These are phyloP conservation scores for Coemansia brasiliensis DNA, from an alignment of 192 early-diverging fungal genomes.

Conservation along the genomic window DNA sequence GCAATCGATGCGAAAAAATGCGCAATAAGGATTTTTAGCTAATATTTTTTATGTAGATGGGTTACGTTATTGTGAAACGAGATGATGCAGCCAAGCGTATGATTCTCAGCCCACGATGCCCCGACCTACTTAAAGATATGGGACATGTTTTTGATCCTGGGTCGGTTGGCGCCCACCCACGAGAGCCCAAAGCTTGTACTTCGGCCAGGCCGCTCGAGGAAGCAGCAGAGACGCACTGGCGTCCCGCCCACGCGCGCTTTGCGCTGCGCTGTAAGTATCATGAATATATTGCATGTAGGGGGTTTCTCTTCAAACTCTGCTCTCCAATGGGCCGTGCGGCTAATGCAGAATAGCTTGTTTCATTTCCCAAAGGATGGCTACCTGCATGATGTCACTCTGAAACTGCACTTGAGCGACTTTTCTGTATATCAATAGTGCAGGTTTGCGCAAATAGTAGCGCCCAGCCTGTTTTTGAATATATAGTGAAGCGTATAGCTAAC, in stretches of 20 bases:
- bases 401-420: constrained; percentile 1
- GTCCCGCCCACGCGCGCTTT: constrained; percentile 51
- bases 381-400: constrained; percentile 21
- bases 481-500: background rate
- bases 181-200: constrained; percentile 3
- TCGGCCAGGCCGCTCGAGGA: constrained; percentile 13
- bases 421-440: constrained; percentile 5
- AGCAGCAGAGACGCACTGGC: constrained; percentile 40
- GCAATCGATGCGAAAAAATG: background rate
- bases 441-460: constrained; percentile 4
- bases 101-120: constrained; percentile 39
- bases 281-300: background rate
- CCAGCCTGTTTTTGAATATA: background rate
- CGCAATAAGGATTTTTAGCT: background rate
- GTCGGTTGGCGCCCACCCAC: constrained; percentile 13
- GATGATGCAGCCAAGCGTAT: constrained; percentile 36
- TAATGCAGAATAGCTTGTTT: background rate
- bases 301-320: background rate
- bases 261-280: constrained; percentile 52
- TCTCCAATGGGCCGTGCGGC: constrained; percentile 2
- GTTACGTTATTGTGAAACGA: constrained; percentile 50
- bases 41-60: constrained; percentile 31
- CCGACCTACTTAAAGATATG: constrained; percentile 35
- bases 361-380: constrained; percentile 1
- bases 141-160: constrained; percentile 24